Base-by-base conservation (phyloP, 164 flowering plant genomes). In the Liriodendron chinense region DNA sequence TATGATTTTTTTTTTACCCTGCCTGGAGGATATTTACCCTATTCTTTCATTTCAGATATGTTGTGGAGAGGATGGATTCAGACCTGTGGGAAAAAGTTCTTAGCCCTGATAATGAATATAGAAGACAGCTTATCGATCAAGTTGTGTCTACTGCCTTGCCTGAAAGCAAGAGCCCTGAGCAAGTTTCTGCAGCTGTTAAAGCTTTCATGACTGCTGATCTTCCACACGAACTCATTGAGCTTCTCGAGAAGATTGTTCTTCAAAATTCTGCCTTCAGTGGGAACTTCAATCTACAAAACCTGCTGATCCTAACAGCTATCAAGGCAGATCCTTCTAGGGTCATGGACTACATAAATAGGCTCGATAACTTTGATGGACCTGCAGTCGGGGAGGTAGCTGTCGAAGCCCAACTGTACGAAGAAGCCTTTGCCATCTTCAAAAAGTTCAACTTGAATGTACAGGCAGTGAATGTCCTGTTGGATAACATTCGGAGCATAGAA, bases 161-260 rank as follows among this genome's bases (percentile, higher is more conserved):
- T 68, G 99, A 96, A 80, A 96, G 98, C 94, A 94, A 94, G 89
- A 94, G 98, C 81, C 98, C 99, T 3, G 99, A 96, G 74, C 98
- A 96, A 85, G 99, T 96, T 67, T 96, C 99, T 82, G 98, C 98
- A 6, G 94, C 99, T 78, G 99, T 96, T 69, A 96, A 96, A 76
- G 98, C 99, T 74, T 96, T 96, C 78, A 96, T 96, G 99, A 94
- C 98, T 65, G 99, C 99, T 79, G 99, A 96, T 84, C 92, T 96
- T 61, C 99, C 99, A 21, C 99, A 96, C 84, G 99, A 96, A 78
- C 83, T 96, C 7, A 96, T 96, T 79, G 99, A 96, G 84, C 98
- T 96, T 79, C 96, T 96, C 74, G 99, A 96, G 71, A 96, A 96
- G 87, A 96, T 96, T 79, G 99, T 96, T 72, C 96, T 96, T 14